Evolutionary conservation across 805 yeast genomes (phyloP).

Genomic region (Kodamaea jinghongensis): DNA sequence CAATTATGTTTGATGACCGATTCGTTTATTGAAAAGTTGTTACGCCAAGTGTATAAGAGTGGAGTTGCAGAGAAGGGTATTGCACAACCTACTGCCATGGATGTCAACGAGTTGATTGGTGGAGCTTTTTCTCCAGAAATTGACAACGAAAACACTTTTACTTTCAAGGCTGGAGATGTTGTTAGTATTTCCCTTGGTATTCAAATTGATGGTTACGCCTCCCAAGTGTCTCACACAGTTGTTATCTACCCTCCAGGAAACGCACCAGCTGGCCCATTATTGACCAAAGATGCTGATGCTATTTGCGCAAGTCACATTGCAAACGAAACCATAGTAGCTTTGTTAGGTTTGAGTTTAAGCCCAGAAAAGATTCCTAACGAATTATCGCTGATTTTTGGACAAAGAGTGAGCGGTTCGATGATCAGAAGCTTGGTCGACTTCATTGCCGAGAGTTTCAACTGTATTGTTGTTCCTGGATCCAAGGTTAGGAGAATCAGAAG

Average conservation of each 20-base stretch:
- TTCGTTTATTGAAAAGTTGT: conserved; percentile 60
- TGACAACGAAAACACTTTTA: conserved; percentile 50
- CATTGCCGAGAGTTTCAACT: conserved; percentile 81
- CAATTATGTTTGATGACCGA: conserved; percentile 86
- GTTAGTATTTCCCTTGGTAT: conserved; percentile 84
- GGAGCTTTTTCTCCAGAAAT: conserved; percentile 83
- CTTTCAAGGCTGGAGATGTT: conserved; percentile 73
- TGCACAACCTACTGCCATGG: conserved; percentile 86
- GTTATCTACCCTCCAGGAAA: conserved; percentile 73
- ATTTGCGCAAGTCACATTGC: conserved; percentile 87
- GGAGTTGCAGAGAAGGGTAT: conserved; percentile 84
- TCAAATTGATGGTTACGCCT: conserved; percentile 93
- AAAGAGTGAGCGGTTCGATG: conserved; percentile 59
- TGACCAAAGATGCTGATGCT: conserved; percentile 87
- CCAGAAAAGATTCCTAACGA: conserved; percentile 73
- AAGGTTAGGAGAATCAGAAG: conserved; percentile 89
- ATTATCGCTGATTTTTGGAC: conserved; percentile 37
- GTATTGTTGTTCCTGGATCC: conserved; percentile 89
- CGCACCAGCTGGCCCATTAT: conserved; percentile 70
- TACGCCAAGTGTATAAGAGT: conserved; percentile 56
- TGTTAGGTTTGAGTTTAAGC: conserved; percentile 67
- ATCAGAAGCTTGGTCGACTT: conserved; percentile 78
- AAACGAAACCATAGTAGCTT: conserved; percentile 74
- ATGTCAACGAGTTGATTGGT: conserved; percentile 70
- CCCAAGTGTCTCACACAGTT: conserved; percentile 80